Base-by-base conservation (phyloP, 345 rosid genomes). In the Aethionema arabicum region DNA sequence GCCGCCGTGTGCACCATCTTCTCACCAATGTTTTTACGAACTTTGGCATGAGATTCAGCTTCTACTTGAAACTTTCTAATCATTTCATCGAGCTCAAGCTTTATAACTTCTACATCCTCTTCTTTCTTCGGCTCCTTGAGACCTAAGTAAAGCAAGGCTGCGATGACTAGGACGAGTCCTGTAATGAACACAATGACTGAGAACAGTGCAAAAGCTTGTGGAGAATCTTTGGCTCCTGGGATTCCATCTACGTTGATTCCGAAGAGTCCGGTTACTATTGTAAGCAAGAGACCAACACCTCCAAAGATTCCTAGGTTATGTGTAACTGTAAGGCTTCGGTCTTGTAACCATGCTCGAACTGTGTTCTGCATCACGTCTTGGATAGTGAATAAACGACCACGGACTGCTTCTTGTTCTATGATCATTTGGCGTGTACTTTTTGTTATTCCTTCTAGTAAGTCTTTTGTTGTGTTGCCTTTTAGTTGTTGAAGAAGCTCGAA, bases 311-410 rank as follows among this genome's bases (percentile, higher is more conserved):
- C 86, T 64, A 81, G 76, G 67, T 79, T 83, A 65, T 85, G 86
- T 15, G 91, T 77, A 11, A 83, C 86, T 0, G 76, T 69, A 48
- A 85, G 83, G 65, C 91, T 85, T 42, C 59, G 79, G 56, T 83
- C 88, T 85, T 85, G 86, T 57, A 83, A 73, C 86, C 91, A 85
- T 30, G 84, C 78, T 11, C 83, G 82, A 51, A 85, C 85, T 0
- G 84, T 74, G 71, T 83, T 80, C 67, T 81, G 88, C 91, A 83
- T 83, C 53, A 73, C 84, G 52, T 84, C 87, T 69, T 84, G 86
- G 21, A 78, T 78, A 11, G 86, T 84, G 60, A 84, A 84, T 74
- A 84, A 70, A 41, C 80, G 67, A 50, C 80, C 80, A 3, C 85
- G 82, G 21, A 82, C 90, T 13, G 79, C 86, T 54, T 82, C 90